Conservation (phyloP, 257 asterid genomes). For the Eucommia ulmoides region DNA sequence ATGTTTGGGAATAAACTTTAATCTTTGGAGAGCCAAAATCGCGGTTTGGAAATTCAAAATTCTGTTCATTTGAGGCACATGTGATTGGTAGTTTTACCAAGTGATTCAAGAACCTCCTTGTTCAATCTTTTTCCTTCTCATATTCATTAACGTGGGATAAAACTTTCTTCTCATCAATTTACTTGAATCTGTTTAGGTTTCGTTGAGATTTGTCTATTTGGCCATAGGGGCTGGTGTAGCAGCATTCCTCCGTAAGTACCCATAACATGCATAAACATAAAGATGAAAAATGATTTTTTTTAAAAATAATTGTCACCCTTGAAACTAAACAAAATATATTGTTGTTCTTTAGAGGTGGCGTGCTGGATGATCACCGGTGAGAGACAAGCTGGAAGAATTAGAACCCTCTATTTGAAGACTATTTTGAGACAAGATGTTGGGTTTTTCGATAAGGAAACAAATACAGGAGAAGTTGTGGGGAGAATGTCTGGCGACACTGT, state of each 20-base stretch:
- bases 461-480: slow-evolving; percentile 40
- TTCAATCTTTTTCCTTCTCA: no score
- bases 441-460: slow-evolving; percentile 45
- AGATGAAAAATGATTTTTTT: background rate
- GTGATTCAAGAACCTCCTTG: no score
- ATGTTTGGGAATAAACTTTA: no score
- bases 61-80: no score
- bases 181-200: slow-evolving; percentile 19
- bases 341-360: slow-evolving; percentile 35
- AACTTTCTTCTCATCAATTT: background rate
- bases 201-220: slow-evolving; percentile 45
- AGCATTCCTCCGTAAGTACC: slow-evolving; percentile 46
- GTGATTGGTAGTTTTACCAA: no score
- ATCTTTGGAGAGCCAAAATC: no score
- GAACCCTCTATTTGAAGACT: slow-evolving; percentile 34
- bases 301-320: background rate
- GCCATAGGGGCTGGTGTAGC: slow-evolving; percentile 51
- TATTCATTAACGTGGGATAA: no score
- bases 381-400: slow-evolving; percentile 53
- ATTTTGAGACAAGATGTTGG: slow-evolving; percentile 54
- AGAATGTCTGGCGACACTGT: slow-evolving; percentile 40
- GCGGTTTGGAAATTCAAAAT: no score
- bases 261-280: background rate
- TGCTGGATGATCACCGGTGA: slow-evolving; percentile 73
- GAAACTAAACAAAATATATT: background rate